Conservation (phyloP, 164 flowering plant species). For the Akebia trifoliata region DNA sequence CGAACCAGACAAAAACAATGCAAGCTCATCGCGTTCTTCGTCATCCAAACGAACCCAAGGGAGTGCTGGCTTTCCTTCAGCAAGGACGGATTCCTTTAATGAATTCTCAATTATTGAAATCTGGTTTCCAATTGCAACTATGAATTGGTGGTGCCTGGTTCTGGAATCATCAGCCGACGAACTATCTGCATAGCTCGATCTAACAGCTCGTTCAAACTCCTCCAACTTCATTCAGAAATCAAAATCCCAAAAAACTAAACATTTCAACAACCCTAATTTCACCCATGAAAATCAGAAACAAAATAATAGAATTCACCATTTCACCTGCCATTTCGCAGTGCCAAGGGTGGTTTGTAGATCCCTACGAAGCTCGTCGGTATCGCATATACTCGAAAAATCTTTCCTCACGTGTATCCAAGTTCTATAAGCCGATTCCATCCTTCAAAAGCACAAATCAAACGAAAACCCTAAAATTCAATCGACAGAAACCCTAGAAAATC, state of each 20-base stretch:
- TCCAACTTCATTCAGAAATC: constrained; percentile 54
- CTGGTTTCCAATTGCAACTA: constrained; percentile 54
- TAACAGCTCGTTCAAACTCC: constrained; percentile 76
- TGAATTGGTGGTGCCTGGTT: constrained; percentile 69
- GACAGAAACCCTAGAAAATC: neutral
- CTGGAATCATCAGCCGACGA: constrained; percentile 46
- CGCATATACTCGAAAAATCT: constrained; percentile 35
- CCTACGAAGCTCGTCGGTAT: constrained; percentile 52
- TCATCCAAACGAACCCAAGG: constrained; percentile 84
- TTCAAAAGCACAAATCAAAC: constrained; percentile 24
- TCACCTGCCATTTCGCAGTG: constrained; percentile 98
- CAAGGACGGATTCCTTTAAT: constrained; percentile 32
- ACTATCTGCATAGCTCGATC: constrained; percentile 37
- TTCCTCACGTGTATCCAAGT: constrained; percentile 69
- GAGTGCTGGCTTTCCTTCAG: constrained; percentile 49
- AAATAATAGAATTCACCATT: neutral
- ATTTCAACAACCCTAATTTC: constrained; percentile 2
- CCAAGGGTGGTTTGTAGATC: constrained; percentile 72
- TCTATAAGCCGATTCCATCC: constrained; percentile 92
- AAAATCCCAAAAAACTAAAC: neutral
- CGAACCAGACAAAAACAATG: constrained; percentile 64
- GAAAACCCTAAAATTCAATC: neutral
- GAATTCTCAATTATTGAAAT: constrained; percentile 48
- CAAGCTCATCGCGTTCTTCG: constrained; percentile 85
- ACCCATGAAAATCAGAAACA: neutral